Evolutionary conservation across 805 yeast genomes (phyloP).

Genomic region (Kazachstania bromeliacearum): DNA sequence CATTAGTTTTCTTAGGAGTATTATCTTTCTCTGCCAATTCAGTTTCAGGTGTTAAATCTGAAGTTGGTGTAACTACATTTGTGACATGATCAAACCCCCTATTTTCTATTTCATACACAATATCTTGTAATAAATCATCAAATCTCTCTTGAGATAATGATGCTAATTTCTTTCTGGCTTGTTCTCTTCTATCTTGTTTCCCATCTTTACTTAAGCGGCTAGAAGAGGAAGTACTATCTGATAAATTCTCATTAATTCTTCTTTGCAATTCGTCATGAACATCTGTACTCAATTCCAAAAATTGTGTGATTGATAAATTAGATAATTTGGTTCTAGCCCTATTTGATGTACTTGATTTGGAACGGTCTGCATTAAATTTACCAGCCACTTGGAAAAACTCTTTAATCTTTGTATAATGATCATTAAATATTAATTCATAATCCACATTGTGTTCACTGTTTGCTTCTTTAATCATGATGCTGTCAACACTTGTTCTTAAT

Average conservation of each 20-base stretch:
- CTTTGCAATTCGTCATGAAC: conserved; percentile 87
- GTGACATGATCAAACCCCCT: conserved; percentile 36
- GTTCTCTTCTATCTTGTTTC: conserved; percentile 55
- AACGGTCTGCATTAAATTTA: background rate
- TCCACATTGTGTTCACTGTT: too few relatives aligned
- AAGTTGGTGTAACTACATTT: background rate
- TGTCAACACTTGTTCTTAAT: too few relatives aligned
- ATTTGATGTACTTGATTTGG: background rate
- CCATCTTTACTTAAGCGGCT: too few relatives aligned
- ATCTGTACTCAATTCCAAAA: conserved; percentile 83
- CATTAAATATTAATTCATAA: background rate
- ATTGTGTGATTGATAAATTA: conserved; percentile 72
- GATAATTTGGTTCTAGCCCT: conserved; percentile 75
- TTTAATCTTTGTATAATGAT: conserved; percentile 1
- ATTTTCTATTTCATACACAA: conserved; percentile 75
- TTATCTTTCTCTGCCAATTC: background rate
- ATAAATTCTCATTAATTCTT: conserved; percentile 43
- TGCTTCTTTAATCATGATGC: too few relatives aligned
- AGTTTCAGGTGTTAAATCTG: background rate
- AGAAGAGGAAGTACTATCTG: background rate
- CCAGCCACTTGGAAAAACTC: conserved; percentile 3
- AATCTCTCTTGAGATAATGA: conserved; percentile 72
- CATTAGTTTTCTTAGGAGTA: background rate
- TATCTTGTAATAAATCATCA: conserved; percentile 82
- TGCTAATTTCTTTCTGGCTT: conserved; percentile 85